Evolutionary conservation across 768 basidiomycete genomes (phyloP).

Genomic region (Lactifluus hygrophoroides): DNA sequence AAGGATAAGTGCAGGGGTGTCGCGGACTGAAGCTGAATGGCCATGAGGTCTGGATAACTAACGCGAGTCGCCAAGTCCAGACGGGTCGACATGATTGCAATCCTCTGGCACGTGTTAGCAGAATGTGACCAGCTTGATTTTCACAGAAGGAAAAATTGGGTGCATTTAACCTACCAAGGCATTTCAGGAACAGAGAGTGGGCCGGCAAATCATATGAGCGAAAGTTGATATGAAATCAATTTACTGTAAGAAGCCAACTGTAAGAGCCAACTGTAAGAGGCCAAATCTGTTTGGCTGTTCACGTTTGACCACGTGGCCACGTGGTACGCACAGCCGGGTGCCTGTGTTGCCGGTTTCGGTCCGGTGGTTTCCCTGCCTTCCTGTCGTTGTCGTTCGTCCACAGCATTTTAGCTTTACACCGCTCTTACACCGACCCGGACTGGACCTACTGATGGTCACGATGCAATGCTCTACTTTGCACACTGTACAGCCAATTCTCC

Average conservation of each 20-base stretch:
- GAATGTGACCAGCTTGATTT: neutral
- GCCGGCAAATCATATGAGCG: too few relatives aligned
- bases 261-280: too few relatives aligned
- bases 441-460: neutral
- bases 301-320: too few relatives aligned
- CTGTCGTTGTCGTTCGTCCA: too few relatives aligned
- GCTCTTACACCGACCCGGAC: too few relatives aligned
- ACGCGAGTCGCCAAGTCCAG: neutral
- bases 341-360: neutral
- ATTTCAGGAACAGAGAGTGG: neutral
- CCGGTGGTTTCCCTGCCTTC: neutral
- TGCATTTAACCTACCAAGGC: neutral
- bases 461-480: neutral
- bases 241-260: too few relatives aligned
- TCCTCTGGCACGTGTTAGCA: neutral
- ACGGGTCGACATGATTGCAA: slow-evolving; percentile 4
- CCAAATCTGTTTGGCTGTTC: too few relatives aligned
- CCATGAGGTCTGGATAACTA: neutral
- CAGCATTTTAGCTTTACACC: neutral
- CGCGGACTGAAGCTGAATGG: neutral
- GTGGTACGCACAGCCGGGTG: too few relatives aligned
- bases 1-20: neutral
- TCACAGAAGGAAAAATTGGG: neutral
- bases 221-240: too few relatives aligned
- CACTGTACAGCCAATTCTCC: too few relatives aligned